Conservation (phyloP, 495 filamentous ascomycete species). For the Tuber calosporum region DNA sequence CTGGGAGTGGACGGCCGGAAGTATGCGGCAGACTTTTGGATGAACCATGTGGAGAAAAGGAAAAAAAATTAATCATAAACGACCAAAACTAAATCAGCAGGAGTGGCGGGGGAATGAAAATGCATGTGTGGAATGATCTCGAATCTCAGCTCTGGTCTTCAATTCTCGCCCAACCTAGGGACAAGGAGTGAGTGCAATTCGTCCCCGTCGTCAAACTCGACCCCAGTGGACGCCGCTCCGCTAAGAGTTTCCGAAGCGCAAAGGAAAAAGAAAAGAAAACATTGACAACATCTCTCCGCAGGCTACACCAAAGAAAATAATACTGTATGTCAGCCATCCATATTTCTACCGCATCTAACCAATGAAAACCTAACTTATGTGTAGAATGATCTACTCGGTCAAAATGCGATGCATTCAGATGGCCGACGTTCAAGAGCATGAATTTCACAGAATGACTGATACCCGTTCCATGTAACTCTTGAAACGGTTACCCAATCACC, state of each 20-base stretch:
- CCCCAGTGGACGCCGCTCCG: slow-evolving; percentile 17
- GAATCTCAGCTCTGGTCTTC: slow-evolving; percentile 12
- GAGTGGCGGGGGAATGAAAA: slow-evolving; percentile 16
- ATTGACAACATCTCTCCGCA: slow-evolving; percentile 17
- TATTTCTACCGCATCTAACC: not conserved
- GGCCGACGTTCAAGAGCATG: not conserved
- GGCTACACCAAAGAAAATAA: not conserved
- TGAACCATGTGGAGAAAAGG: slow-evolving; percentile 16
- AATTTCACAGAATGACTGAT: slow-evolving; percentile 1
- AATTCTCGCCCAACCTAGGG: not conserved
- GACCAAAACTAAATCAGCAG: slow-evolving; percentile 23
- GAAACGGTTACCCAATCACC: not conserved
- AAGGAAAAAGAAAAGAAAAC: slow-evolving; percentile 16
- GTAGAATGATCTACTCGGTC: not conserved
- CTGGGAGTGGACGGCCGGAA: slow-evolving; percentile 9
- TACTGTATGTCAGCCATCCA: slow-evolving; percentile 2
- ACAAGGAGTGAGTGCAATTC: not conserved
- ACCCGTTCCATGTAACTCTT: not conserved
- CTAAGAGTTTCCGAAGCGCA: slow-evolving; percentile 23
- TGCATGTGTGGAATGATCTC: slow-evolving; percentile 32
- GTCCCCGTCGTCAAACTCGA: slow-evolving; percentile 11
- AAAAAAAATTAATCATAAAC: slow-evolving; percentile 16
- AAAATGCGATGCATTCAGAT: not conserved
- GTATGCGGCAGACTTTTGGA: slow-evolving; percentile 2
- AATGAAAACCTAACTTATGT: not conserved